Percentiles rank a stretch among this genome's conserved stretches.
These are phyloP conservation scores for Aspergillus avenaceus DNA, from an alignment of 495 filamentous ascomycete species.

Conservation along the genomic window DNA sequence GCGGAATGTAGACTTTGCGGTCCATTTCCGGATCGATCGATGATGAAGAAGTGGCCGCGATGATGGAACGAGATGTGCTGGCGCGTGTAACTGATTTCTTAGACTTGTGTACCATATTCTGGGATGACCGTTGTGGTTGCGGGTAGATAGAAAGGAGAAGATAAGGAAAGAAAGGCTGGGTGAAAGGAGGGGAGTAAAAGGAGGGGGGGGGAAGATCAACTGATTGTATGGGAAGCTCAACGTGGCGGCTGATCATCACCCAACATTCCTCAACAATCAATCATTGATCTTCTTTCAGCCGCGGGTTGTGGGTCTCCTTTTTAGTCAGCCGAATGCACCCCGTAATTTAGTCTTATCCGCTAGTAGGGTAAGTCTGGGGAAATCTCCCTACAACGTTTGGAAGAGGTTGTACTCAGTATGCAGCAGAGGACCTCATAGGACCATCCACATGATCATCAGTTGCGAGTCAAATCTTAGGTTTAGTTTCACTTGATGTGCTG, in stretches of 20 bases:
- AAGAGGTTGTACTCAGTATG: too few relatives aligned
- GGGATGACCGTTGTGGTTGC: background rate
- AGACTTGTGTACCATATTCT: constrained; percentile 16
- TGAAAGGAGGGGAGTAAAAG: constrained; percentile 8
- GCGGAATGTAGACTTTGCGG: constrained; percentile 36
- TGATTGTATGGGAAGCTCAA: constrained; percentile 4
- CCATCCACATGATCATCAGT: too few relatives aligned
- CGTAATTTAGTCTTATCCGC: too few relatives aligned
- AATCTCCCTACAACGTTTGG: too few relatives aligned
- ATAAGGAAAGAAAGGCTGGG: constrained; percentile 1
- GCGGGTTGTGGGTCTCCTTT: background rate
- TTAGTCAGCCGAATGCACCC: background rate
- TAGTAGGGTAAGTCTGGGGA: too few relatives aligned
- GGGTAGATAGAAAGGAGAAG: background rate
- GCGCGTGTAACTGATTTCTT: constrained; percentile 10
- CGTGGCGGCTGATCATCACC: constrained; percentile 9
- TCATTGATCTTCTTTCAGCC: background rate
- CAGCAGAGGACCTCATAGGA: too few relatives aligned
- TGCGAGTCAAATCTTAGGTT: too few relatives aligned
- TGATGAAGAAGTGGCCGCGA: constrained; percentile 9
- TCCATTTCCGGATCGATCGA: constrained; percentile 30
- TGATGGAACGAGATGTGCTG: constrained; percentile 8
- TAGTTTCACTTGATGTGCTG: too few relatives aligned
- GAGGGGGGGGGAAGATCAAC: background rate
- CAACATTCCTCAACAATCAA: constrained; percentile 12